These are phyloP conservation scores for Paramyrothecium roridum DNA, from an alignment of 2,329 filamentous ascomycete genomes.

Conservation along the genomic window DNA sequence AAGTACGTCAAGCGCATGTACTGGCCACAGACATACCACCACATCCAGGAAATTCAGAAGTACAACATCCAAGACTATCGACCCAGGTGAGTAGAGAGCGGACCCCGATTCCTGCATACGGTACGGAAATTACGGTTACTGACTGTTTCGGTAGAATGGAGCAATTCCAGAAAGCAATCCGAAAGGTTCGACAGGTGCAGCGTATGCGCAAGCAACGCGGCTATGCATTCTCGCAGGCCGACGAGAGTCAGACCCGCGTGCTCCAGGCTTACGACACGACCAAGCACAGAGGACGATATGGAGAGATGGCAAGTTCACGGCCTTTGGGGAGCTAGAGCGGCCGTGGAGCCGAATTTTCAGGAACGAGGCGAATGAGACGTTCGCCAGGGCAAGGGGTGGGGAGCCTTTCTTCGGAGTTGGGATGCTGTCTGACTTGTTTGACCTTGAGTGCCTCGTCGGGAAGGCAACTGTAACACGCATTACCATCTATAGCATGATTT, in stretches of 20 bases:
- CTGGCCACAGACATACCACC: slow-evolving; percentile 90
- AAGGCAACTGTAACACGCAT: background rate
- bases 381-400: background rate
- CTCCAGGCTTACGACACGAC: slow-evolving; percentile 98
- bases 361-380: background rate
- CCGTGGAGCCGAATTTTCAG: background rate
- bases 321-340: slow-evolving; percentile 19
- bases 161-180: slow-evolving; percentile 98
- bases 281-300: slow-evolving; percentile 83
- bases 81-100: slow-evolving; percentile 64
- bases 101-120: background rate
- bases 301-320: slow-evolving; percentile 75
- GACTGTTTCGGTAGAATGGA: slow-evolving; percentile 68
- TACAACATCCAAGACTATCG: slow-evolving; percentile 99
- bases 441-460: background rate
- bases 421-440: background rate
- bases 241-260: slow-evolving; percentile 92
- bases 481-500: background rate
- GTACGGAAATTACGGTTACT: slow-evolving; percentile 9
- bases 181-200: slow-evolving; percentile 96
- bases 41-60: slow-evolving; percentile 99
- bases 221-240: slow-evolving; percentile 96
- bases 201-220: slow-evolving; percentile 99
- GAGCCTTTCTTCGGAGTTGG: background rate
- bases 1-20: slow-evolving; percentile 99